These are phyloP conservation scores for Carex pumila DNA, from an alignment of 176 grass and related monocot genomes.

Conservation along the genomic window DNA sequence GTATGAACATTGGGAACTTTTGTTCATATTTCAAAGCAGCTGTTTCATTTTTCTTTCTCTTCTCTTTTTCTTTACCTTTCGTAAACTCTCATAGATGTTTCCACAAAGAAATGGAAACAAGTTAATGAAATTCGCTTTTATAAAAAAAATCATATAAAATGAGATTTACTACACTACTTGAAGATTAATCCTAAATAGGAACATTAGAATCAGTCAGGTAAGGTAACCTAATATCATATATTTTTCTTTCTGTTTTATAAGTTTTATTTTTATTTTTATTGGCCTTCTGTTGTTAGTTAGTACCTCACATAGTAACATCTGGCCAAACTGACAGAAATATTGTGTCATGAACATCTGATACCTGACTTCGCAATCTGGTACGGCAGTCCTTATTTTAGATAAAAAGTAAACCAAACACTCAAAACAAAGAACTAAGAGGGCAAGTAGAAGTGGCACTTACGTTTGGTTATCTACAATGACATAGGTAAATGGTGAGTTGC, in stretches of 20 bases:
- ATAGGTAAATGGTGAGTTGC: conserved; percentile 90
- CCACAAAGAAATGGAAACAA: too few species aligned
- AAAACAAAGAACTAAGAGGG: conserved; percentile 2
- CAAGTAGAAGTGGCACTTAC: conserved; percentile 31
- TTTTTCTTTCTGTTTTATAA: background rate
- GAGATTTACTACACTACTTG: too few species aligned
- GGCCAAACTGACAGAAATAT: background rate
- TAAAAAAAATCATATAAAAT: too few species aligned
- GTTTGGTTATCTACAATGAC: conserved; percentile 91
- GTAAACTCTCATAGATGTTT: too few species aligned
- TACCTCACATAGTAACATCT: background rate
- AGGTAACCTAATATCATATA: background rate
- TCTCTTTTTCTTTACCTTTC: too few species aligned
- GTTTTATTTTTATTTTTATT: background rate
- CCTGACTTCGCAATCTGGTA: background rate
- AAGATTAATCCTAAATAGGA: background rate
- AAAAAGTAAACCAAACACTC: background rate
- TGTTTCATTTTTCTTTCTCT: too few species aligned
- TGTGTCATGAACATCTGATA: background rate
- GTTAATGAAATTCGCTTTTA: too few species aligned
- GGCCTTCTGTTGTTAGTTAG: background rate
- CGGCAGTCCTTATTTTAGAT: background rate
- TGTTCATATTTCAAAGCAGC: too few species aligned
- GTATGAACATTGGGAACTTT: too few species aligned
- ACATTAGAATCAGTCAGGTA: background rate